Evolutionary conservation across 352 stramenopile species (phyloP).

Genomic region (Pythium grandisporangium): DNA sequence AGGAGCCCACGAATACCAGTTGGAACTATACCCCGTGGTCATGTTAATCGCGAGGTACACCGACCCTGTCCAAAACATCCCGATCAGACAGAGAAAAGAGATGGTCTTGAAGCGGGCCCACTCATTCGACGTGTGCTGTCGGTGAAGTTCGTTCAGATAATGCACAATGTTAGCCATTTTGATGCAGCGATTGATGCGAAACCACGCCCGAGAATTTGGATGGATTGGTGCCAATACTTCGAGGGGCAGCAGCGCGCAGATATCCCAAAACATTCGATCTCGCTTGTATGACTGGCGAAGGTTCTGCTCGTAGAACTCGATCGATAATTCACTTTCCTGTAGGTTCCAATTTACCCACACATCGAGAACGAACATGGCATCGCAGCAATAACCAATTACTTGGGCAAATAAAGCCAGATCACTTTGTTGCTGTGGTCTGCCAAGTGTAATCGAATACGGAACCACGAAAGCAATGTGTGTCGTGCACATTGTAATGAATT

Average conservation of each 20-base stretch:
- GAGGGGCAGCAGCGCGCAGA: constrained; percentile 29
- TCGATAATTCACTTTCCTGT: constrained; percentile 24
- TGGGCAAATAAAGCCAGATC: constrained; percentile 16
- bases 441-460: constrained; percentile 43
- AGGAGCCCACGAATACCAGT: constrained; percentile 15
- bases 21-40: constrained; percentile 1
- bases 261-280: constrained; percentile 30
- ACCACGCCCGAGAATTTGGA: constrained; percentile 16
- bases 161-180: constrained; percentile 41
- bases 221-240: constrained; percentile 21
- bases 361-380: constrained; percentile 28
- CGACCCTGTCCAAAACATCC: constrained; percentile 16
- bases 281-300: constrained; percentile 27
- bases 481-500: constrained; percentile 20
- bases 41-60: constrained; percentile 11
- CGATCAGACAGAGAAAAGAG: constrained; percentile 12
- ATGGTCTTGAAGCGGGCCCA: constrained; percentile 11
- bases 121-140: constrained; percentile 14
- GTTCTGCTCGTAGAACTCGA: constrained; percentile 47
- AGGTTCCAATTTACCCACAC: constrained; percentile 50
- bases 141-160: constrained; percentile 25
- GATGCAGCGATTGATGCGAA: constrained; percentile 33
- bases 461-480: constrained; percentile 30
- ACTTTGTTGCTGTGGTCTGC: constrained; percentile 23
- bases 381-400: constrained; percentile 23